Conservation (phyloP, 768 basidiomycete genomes). For the Grammothele lineata region DNA sequence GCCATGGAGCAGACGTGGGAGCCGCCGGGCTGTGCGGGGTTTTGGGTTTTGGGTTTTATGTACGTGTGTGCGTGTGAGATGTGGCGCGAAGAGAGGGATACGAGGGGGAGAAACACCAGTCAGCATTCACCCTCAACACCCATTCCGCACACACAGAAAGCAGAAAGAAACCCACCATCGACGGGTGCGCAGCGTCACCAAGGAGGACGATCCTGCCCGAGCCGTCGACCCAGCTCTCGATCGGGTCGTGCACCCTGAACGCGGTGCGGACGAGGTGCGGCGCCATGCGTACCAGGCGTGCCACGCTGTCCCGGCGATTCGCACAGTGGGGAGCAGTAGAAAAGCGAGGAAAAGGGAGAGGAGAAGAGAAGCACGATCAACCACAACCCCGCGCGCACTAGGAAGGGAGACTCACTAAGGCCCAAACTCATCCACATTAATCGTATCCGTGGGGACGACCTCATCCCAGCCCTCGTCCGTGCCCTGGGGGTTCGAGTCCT, state of each 20-base stretch:
- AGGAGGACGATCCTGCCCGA: slow-evolving; percentile 46
- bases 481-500: slow-evolving; percentile 27
- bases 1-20: slow-evolving; percentile 47
- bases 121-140: not conserved
- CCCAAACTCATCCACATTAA: slow-evolving; percentile 31
- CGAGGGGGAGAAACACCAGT: not conserved
- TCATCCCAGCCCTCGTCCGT: slow-evolving; percentile 33
- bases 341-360: too few relatives aligned
- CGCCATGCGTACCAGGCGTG: slow-evolving; percentile 29
- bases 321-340: too few relatives aligned
- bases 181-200: slow-evolving; percentile 61
- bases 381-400: too few relatives aligned
- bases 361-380: too few relatives aligned
- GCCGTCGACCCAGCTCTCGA: slow-evolving; percentile 49
- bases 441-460: slow-evolving; percentile 28
- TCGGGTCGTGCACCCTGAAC: slow-evolving; percentile 28
- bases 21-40: slow-evolving; percentile 42
- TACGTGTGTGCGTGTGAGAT: not conserved
- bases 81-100: too few relatives aligned
- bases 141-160: not conserved
- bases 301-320: too few relatives aligned
- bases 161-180: slow-evolving; percentile 36
- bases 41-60: slow-evolving; percentile 2
- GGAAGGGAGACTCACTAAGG: slow-evolving; percentile 30
- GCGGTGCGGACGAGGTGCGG: slow-evolving; percentile 35